Evolutionary conservation across 139 green algal species (phyloP).

Genomic region (Chlorella sp.): DNA sequence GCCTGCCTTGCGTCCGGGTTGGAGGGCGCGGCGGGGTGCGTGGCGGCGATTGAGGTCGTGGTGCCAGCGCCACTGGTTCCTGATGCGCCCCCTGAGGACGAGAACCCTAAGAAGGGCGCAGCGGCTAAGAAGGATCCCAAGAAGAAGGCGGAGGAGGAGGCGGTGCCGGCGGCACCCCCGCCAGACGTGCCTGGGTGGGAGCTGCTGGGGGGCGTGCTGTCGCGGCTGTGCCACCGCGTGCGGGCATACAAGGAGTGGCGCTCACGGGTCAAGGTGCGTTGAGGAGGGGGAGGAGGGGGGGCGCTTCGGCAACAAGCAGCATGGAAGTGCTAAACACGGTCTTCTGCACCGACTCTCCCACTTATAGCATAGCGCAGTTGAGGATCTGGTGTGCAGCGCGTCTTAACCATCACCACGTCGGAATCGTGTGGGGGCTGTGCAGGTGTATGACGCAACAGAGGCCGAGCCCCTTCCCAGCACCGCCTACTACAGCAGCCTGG

Average conservation of each 20-base stretch:
- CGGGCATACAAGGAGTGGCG: constrained; percentile 43
- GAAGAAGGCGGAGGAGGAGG: constrained; percentile 15
- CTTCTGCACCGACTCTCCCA: too few relatives aligned
- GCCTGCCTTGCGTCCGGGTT: constrained; percentile 13
- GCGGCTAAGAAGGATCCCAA: constrained; percentile 8
- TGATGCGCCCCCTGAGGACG: too few relatives aligned
- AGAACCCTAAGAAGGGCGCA: not conserved
- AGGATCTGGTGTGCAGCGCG: too few relatives aligned
- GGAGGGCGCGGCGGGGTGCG: constrained; percentile 9
- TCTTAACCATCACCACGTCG: too few relatives aligned
- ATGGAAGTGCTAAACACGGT: too few relatives aligned
- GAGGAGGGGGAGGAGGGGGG: too few relatives aligned
- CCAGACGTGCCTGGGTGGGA: constrained; percentile 28
- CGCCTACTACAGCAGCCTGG: constrained; percentile 27
- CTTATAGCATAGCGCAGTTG: too few relatives aligned
- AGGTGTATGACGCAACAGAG: constrained; percentile 24
- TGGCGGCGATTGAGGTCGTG: constrained; percentile 18
- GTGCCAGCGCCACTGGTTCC: too few relatives aligned
- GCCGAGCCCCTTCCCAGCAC: not conserved
- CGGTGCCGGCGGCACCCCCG: not conserved
- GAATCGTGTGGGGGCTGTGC: too few relatives aligned
- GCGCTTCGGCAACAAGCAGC: too few relatives aligned
- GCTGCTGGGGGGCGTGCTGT: constrained; percentile 13
- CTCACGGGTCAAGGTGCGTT: constrained; percentile 18
- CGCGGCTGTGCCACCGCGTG: constrained; percentile 13